A percentile compares a stretch with the other conserved stretches of the same genome.
phyloP scores from a whole-genome alignment of 2,329 filamentous ascomycete genomes.

The Cladophialophora chaetospira region DNA sequence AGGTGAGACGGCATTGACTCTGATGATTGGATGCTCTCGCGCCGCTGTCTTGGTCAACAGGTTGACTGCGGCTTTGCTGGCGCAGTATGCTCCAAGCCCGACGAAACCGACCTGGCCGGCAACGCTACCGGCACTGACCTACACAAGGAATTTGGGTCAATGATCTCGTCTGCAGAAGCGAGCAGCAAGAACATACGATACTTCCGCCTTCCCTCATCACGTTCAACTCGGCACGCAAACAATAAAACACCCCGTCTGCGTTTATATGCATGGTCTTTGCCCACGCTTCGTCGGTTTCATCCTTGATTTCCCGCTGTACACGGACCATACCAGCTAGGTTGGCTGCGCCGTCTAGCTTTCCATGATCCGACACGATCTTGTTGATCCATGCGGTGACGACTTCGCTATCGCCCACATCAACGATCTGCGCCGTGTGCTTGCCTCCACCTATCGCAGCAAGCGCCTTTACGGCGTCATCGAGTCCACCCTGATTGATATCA shows the following conservation, averaged over 20 bases:
- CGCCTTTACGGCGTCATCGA: constrained; percentile 32
- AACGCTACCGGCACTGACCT: constrained; percentile 4
- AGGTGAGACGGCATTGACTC: constrained; percentile 39
- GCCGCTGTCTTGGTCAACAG: constrained; percentile 46
- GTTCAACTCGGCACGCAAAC: constrained; percentile 52
- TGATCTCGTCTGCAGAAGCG: background rate
- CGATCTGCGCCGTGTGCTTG: background rate
- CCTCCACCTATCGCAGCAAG: constrained; percentile 19
- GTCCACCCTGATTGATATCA: constrained; percentile 45
- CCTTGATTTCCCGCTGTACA: constrained; percentile 32
- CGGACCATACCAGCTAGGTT: constrained; percentile 25
- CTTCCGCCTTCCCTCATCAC: constrained; percentile 38
- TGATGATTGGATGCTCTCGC: constrained; percentile 38
- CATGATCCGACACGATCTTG: constrained; percentile 3
- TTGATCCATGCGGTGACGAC: constrained; percentile 17
- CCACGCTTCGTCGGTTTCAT: constrained; percentile 46
- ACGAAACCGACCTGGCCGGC: background rate
- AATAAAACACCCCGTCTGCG: constrained; percentile 53
- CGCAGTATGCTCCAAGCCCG: constrained; percentile 43
- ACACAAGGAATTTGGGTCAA: background rate
- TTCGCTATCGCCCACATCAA: constrained; percentile 13
- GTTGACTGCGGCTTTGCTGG: constrained; percentile 47
- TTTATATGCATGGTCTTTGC: constrained; percentile 49
- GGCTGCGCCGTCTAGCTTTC: constrained; percentile 16
- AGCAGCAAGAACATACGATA: constrained; percentile 3